Evolutionary conservation across 805 yeast species (phyloP).

Genomic region (Ogataea glucozyma): DNA sequence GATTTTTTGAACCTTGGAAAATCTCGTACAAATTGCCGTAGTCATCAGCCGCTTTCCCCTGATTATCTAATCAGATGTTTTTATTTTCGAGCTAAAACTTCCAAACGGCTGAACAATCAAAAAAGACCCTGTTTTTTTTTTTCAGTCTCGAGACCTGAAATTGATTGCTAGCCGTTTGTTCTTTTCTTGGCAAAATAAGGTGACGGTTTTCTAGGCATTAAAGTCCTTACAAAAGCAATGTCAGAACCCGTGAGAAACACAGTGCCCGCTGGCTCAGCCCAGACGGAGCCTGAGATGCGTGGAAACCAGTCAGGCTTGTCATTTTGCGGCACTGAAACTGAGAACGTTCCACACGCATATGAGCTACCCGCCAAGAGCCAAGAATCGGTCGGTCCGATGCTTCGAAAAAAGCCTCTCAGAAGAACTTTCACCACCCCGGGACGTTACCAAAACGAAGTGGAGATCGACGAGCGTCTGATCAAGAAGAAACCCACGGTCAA

Average conservation of each 20-base stretch:
- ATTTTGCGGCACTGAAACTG: background rate
- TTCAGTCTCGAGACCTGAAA: background rate
- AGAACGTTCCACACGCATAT: conserved; percentile 2
- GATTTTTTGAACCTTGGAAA: too few relatives aligned
- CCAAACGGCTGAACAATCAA: background rate
- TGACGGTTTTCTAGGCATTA: too few relatives aligned
- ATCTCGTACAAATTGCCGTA: too few relatives aligned
- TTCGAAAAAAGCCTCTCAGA: conserved; percentile 6
- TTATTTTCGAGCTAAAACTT: too few relatives aligned
- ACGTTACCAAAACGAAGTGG: conserved; percentile 17
- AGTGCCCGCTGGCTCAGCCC: conserved; percentile 7
- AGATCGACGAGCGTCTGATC: conserved; percentile 16
- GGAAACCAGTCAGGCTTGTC: background rate
- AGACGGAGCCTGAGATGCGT: conserved; percentile 1
- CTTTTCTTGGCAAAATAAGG: too few relatives aligned
- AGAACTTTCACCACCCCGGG: conserved; percentile 19
- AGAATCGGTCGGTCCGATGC: background rate
- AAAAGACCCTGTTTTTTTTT: conserved; percentile 5
- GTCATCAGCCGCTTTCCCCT: too few relatives aligned
- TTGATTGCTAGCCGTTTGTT: background rate
- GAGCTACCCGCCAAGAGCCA: conserved; percentile 1
- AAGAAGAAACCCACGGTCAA: conserved; percentile 15
- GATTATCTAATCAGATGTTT: too few relatives aligned
- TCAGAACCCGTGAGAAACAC: too few relatives aligned
- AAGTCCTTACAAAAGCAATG: too few relatives aligned